Evolutionary conservation across 805 yeast species (phyloP), one percentile per base, ranked within the genome.

Genomic region (Saturnispora gosingensis): DNA sequence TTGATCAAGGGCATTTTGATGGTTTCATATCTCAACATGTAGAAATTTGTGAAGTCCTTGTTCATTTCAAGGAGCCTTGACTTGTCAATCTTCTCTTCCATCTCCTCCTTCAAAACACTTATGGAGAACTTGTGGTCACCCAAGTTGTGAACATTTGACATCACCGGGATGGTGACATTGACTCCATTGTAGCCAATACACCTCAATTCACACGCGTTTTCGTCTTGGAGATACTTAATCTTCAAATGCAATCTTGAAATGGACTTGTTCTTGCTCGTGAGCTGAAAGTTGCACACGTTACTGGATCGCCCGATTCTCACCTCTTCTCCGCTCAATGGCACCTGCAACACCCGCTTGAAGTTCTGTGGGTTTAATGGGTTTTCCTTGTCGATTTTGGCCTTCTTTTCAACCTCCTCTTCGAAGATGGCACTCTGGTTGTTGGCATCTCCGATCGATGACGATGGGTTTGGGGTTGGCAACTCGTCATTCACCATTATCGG

Each of bases 121-220:
- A 65, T 56, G 32, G 53, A 45, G 36, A 57, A 63, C 27, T 53
- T 54, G 20, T 58, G 54, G 9, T 63, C 57, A 15, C 50, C 42
- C 11, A 59, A 40, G 15, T 52, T 32, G 28, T 52, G 45, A 43
- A 73, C 72, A 16, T 64, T 57, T 11, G 72, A 56, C 18, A 61
- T 58, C 18, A 64, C 67, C 0, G 96, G 93, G 40, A 88, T 76
- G 4, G 77, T 72, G 18, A 89, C 76, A 9, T 77, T 74, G 48
- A 86, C 69, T 10, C 97, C 97, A 65, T 91, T 91, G 68, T 81
- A 77, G 3, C 98, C 97, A 50, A 80, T 65, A 66, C 97, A 91
- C 44, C 76, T 76, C 48, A 91, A 64, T 15, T 68, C 70, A 44
- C 88, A 64, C 45, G 71, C 59, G 34, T 76, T 69, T 10, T 64